Percentiles rank a stretch among this genome's conserved stretches.
phyloP scores from a whole-genome alignment of 176 grass and related monocot genomes.

The Raddia distichophylla region DNA sequence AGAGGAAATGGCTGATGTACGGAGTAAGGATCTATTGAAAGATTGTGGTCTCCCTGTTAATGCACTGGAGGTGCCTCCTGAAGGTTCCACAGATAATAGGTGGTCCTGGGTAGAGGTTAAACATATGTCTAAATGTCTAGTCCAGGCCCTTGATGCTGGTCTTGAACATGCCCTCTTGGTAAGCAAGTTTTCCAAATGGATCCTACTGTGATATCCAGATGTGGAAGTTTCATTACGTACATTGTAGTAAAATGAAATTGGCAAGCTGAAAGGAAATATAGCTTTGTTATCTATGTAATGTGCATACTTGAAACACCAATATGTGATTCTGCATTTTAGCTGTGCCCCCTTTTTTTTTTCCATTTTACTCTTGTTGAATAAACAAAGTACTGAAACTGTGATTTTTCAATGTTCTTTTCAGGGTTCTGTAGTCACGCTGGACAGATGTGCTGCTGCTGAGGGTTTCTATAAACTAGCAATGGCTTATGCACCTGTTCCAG shows the following conservation, averaged over 20 bases:
- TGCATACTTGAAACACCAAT: slow-evolving; percentile 2
- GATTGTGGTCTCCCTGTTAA: slow-evolving; percentile 76
- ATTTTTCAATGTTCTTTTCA: slow-evolving; percentile 44
- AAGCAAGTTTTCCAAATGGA: slow-evolving; percentile 38
- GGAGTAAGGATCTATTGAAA: slow-evolving; percentile 67
- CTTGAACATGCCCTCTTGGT: slow-evolving; percentile 93
- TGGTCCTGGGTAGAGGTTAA: slow-evolving; percentile 99
- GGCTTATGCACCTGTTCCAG: slow-evolving; percentile 90
- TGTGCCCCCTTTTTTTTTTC: slow-evolving; percentile 8
- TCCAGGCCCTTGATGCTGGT: slow-evolving; percentile 97
- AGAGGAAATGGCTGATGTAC: slow-evolving; percentile 84
- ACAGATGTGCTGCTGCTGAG: slow-evolving; percentile 89
- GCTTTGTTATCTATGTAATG: slow-evolving; percentile 21
- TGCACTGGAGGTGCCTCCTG: slow-evolving; percentile 65
- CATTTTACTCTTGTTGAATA: slow-evolving; percentile 30
- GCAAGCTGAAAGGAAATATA: neutral
- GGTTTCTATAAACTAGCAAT: slow-evolving; percentile 94
- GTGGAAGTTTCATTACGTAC: slow-evolving; percentile 22
- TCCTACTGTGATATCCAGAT: slow-evolving; percentile 28
- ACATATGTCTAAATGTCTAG: slow-evolving; percentile 78
- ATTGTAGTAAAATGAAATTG: slow-evolving; percentile 26
- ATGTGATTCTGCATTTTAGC: slow-evolving; percentile 13
- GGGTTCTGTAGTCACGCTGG: slow-evolving; percentile 76
- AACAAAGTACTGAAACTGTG: slow-evolving; percentile 31
- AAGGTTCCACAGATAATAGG: slow-evolving; percentile 71